A percentile compares a stretch with the other conserved stretches of the same genome.
phyloP scores from a whole-genome alignment of 208 protist species.

The Trypanosoma lewisi region DNA sequence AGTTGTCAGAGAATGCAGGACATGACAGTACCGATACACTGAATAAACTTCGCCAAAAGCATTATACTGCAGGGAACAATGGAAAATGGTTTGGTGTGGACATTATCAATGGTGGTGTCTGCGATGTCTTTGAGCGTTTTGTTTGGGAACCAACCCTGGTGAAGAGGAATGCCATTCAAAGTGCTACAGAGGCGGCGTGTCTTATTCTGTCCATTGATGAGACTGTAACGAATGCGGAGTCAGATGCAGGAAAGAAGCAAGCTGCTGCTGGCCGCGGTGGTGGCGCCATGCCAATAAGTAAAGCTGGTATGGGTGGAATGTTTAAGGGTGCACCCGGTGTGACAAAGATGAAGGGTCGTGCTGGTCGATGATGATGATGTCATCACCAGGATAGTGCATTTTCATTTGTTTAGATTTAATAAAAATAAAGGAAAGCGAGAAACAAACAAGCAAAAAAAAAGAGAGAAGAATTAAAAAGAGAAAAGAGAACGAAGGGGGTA shows the following conservation, averaged over 20 bases:
- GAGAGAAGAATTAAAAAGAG: not conserved
- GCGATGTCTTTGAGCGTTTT: slow-evolving; percentile 96
- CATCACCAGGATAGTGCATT: not conserved
- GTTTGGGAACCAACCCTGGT: slow-evolving; percentile 99
- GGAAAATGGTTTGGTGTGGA: slow-evolving; percentile 98
- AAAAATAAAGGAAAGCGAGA: slow-evolving; percentile 7
- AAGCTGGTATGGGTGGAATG: slow-evolving; percentile 91
- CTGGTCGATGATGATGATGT: slow-evolving; percentile 28
- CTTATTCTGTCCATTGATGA: slow-evolving; percentile 99
- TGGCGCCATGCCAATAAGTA: slow-evolving; percentile 84
- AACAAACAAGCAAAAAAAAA: too few relatives aligned
- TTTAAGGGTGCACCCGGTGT: slow-evolving; percentile 88
- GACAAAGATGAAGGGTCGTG: slow-evolving; percentile 78
- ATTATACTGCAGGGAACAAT: slow-evolving; percentile 69
- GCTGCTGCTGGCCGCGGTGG: slow-evolving; percentile 57
- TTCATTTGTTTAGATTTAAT: slow-evolving; percentile 13
- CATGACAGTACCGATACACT: slow-evolving; percentile 99
- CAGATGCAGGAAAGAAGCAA: slow-evolving; percentile 87
- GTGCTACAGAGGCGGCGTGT: slow-evolving; percentile 99
- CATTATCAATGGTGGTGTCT: slow-evolving; percentile 97
- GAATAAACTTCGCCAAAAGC: slow-evolving; percentile 98
- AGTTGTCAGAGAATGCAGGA: slow-evolving; percentile 99
- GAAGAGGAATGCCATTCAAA: slow-evolving; percentile 98
- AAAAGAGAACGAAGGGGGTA: slow-evolving; percentile 2
- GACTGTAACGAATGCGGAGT: slow-evolving; percentile 96